Evolutionary conservation across 2,329 filamentous ascomycete genomes (phyloP).

Genomic region (Ophiobolus disseminans): DNA sequence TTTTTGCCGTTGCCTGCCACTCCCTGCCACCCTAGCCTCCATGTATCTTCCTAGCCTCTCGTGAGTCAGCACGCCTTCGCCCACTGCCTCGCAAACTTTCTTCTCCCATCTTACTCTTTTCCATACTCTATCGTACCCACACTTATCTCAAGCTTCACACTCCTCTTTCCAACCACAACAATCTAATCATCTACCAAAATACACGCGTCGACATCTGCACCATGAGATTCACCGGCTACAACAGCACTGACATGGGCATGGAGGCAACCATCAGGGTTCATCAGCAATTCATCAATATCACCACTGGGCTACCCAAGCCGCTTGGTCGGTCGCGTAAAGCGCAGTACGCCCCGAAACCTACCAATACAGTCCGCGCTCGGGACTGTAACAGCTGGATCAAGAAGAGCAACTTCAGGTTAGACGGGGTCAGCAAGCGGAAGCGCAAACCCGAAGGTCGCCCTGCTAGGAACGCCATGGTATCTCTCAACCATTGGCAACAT

Average conservation of each 20-base stretch:
- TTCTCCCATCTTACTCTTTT: constrained; percentile 1
- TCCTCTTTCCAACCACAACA: background rate
- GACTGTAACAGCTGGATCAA: constrained; percentile 25
- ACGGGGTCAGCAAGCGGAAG: constrained; percentile 22
- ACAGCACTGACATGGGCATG: no score
- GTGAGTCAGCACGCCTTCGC: background rate
- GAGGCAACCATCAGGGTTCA: no score
- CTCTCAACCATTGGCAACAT: constrained; percentile 60
- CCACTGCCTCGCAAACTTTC: background rate
- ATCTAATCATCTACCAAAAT: background rate
- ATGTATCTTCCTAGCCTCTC: constrained; percentile 1
- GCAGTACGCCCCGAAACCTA: no score
- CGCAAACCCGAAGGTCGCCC: constrained; percentile 15
- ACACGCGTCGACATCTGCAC: no score
- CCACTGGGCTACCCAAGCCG: no score
- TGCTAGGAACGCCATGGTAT: constrained; percentile 24
- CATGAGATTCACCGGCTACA: no score
- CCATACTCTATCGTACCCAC: background rate
- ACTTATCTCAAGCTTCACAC: background rate
- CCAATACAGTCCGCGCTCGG: constrained; percentile 2
- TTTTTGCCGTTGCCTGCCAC: background rate
- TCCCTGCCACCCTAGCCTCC: constrained; percentile 11
- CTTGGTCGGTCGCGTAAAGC: no score
- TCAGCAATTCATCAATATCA: no score
- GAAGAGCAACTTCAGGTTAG: constrained; percentile 16